A percentile compares a stretch with the other conserved stretches of the same genome.
phyloP scores from a whole-genome alignment of 192 early-diverging fungal genomes.

The Coemansia sp. region DNA sequence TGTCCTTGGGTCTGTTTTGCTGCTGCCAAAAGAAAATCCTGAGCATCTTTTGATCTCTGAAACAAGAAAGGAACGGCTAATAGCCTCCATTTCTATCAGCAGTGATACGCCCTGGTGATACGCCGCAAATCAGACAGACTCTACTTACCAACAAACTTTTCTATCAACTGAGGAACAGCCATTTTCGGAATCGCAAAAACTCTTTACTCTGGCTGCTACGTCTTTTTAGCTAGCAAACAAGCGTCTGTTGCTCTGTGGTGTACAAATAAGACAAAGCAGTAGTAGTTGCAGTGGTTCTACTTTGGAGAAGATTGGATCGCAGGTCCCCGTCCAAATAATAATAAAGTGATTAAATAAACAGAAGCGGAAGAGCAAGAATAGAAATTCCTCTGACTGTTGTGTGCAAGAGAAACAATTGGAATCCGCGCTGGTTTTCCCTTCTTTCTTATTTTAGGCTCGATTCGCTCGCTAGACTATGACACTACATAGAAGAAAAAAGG shows the following conservation, averaged over 20 bases:
- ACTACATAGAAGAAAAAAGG: not conserved
- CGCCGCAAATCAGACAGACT: no score
- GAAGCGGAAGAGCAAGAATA: not conserved
- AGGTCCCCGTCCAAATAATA: not conserved
- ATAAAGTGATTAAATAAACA: not conserved
- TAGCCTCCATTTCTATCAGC: no score
- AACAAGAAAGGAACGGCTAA: no score
- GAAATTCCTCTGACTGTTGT: not conserved
- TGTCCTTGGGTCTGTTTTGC: no score
- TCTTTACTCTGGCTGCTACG: not conserved
- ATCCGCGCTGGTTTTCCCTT: not conserved
- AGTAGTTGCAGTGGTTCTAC: not conserved
- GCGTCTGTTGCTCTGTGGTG: not conserved
- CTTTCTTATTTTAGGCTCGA: not conserved
- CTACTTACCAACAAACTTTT: slow-evolving; percentile 54
- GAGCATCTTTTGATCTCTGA: no score
- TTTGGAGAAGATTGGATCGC: not conserved
- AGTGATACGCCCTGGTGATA: no score
- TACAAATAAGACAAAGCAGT: not conserved
- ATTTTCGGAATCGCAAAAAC: slow-evolving; percentile 10
- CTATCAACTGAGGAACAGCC: slow-evolving; percentile 38
- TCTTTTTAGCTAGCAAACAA: not conserved
- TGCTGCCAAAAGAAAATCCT: no score
- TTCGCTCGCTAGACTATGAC: slow-evolving; percentile 1
- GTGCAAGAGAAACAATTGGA: not conserved